Percentiles rank a stretch among this genome's conserved stretches.
These are phyloP conservation scores for Mucor plumbeus DNA, from an alignment of 371 early-diverging fungal species.

Conservation along the genomic window DNA sequence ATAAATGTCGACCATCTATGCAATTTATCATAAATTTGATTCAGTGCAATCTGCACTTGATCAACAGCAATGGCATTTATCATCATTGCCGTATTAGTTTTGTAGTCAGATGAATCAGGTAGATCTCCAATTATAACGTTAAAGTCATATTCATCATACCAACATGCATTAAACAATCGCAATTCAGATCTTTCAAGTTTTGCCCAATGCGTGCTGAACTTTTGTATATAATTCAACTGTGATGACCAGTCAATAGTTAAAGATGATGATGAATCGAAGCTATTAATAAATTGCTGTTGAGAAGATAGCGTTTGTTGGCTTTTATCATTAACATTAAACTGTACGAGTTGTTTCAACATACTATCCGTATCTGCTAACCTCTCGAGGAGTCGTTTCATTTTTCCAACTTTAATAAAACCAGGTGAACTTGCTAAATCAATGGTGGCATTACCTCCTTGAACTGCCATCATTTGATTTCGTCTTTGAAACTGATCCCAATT, in stretches of 20 bases:
- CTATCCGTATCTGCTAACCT: constrained; percentile 75
- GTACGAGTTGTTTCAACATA: constrained; percentile 57
- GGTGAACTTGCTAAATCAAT: constrained; percentile 52
- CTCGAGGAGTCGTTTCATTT: constrained; percentile 68
- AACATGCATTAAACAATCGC: constrained; percentile 48
- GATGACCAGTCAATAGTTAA: background rate
- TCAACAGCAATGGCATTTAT: constrained; percentile 6
- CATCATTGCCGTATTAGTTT: background rate
- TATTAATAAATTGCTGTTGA: constrained; percentile 3
- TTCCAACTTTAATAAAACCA: constrained; percentile 66
- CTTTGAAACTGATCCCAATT: constrained; percentile 51
- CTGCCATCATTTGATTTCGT: constrained; percentile 53
- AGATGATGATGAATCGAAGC: background rate
- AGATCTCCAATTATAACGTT: constrained; percentile 39
- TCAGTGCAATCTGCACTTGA: constrained; percentile 3
- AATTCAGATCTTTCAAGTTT: constrained; percentile 39
- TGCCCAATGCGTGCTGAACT: constrained; percentile 41
- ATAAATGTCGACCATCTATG: constrained; percentile 41
- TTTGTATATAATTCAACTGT: constrained; percentile 19
- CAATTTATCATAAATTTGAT: constrained; percentile 21
- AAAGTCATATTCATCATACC: constrained; percentile 57
- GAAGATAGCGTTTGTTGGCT: constrained; percentile 64
- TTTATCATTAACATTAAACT: constrained; percentile 70
- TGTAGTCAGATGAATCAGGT: background rate
- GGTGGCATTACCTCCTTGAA: constrained; percentile 42